phyloP scores from a whole-genome alignment of 176 grass and related monocot species.

The Miscanthus lutarioriparius region DNA sequence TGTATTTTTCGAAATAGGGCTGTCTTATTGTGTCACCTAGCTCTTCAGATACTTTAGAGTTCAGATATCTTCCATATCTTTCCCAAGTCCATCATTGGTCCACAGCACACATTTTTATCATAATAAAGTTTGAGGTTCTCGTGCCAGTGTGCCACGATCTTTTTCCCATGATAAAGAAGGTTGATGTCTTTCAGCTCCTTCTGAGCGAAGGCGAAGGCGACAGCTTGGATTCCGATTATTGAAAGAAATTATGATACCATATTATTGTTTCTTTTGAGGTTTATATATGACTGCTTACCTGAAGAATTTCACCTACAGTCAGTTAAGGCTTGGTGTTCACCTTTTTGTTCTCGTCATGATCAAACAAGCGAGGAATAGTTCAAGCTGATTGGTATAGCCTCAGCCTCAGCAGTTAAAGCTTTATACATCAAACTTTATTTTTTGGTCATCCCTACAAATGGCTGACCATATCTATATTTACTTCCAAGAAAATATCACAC shows the following conservation, averaged over 20 bases:
- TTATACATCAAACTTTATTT: not conserved
- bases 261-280: not conserved
- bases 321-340: not conserved
- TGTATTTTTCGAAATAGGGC: not conserved
- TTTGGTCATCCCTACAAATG: not conserved
- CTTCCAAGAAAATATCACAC: not conserved
- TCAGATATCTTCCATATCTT: not conserved
- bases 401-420: not conserved
- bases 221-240: not conserved
- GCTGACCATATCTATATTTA: not conserved
- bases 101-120: not conserved
- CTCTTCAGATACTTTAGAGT: not conserved
- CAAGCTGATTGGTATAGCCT: not conserved
- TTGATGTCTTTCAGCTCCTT: not conserved
- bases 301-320: not conserved
- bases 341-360: not conserved
- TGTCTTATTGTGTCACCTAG: not conserved
- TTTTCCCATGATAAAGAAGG: not conserved
- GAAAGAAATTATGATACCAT: not conserved
- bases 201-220: not conserved
- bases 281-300: not conserved
- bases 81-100: not conserved
- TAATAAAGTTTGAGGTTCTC: constrained; percentile 8
- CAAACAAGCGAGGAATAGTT: not conserved
- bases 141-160: not conserved